Conservation (phyloP, 1,139 yeast species). For the Kazachstania sp. region DNA sequence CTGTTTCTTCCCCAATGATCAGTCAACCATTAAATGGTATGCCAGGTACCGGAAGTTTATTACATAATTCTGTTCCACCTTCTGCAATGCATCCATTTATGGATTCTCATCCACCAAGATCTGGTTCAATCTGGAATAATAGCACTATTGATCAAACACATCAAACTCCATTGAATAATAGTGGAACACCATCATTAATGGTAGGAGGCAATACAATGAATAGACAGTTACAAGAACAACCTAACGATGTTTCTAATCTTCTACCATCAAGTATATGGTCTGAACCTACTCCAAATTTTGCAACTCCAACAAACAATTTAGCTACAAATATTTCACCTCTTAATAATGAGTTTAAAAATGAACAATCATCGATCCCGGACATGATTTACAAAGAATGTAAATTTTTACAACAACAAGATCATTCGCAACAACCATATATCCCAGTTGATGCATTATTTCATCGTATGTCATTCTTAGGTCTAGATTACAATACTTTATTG, state of each 20-base stretch:
- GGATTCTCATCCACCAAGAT: constrained; percentile 3
- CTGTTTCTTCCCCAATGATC: neutral
- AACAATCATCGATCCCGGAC: constrained; percentile 6
- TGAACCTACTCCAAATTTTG: neutral
- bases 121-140: constrained; percentile 10
- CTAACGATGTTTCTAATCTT: neutral
- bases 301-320: neutral
- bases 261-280: constrained; percentile 6
- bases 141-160: neutral
- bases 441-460: constrained; percentile 21
- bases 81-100: neutral
- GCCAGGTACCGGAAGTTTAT: neutral
- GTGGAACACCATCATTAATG: neutral
- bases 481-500: constrained; percentile 20
- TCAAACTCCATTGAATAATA: neutral
- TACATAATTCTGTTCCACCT: neutral
- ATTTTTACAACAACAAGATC: constrained; percentile 7
- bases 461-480: constrained; percentile 10
- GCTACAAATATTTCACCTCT: neutral
- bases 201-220: neutral
- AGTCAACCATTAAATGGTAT: neutral
- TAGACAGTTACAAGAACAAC: neutral
- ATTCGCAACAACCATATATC: constrained; percentile 12
- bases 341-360: neutral
- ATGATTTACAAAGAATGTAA: constrained; percentile 11